Percentiles rank a stretch among this genome's conserved stretches.
phyloP scores from a whole-genome alignment of 768 basidiomycete species.

The Russula olivacea region DNA sequence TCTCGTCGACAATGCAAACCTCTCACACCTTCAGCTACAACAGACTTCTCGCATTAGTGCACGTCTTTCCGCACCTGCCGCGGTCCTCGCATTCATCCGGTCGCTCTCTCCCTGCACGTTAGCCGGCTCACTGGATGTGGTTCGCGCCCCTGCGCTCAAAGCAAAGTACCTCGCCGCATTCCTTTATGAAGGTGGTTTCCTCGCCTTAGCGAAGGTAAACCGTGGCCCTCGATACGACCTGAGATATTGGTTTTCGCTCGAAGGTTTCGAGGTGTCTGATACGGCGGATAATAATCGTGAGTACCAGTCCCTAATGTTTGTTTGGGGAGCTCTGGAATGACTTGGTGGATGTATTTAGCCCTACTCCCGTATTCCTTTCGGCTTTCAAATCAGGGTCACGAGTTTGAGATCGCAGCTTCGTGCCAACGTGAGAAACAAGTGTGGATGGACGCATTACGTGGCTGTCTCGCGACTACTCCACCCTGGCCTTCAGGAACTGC shows the following conservation, averaged over 20 bases:
- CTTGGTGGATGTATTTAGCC: slow-evolving; percentile 40
- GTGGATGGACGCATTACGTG: slow-evolving; percentile 72
- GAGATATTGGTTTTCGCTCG: slow-evolving; percentile 80
- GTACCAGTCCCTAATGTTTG: slow-evolving; percentile 29
- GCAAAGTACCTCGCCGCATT: slow-evolving; percentile 85
- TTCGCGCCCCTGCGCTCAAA: slow-evolving; percentile 56
- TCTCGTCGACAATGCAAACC: slow-evolving; percentile 22
- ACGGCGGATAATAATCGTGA: slow-evolving; percentile 68
- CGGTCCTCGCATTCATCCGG: slow-evolving; percentile 56
- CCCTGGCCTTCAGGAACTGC: slow-evolving; percentile 55
- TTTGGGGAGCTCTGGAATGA: background rate
- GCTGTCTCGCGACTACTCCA: slow-evolving; percentile 40
- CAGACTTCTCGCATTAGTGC: slow-evolving; percentile 28
- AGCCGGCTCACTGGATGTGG: slow-evolving; percentile 83
- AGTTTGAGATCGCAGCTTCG: slow-evolving; percentile 79
- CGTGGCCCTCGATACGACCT: slow-evolving; percentile 74
- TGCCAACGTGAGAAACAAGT: slow-evolving; percentile 78
- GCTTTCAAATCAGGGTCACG: slow-evolving; percentile 13
- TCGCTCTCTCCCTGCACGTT: slow-evolving; percentile 74
- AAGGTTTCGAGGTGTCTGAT: slow-evolving; percentile 65
- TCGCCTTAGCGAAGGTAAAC: slow-evolving; percentile 86
- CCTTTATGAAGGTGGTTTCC: slow-evolving; percentile 78
- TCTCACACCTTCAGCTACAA: slow-evolving; percentile 12
- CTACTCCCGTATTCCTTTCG: slow-evolving; percentile 54
- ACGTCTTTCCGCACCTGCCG: slow-evolving; percentile 32